These are phyloP conservation scores for Pyrrhoderma noxium DNA, from an alignment of 1,284 basidiomycete species.

Conservation along the genomic window DNA sequence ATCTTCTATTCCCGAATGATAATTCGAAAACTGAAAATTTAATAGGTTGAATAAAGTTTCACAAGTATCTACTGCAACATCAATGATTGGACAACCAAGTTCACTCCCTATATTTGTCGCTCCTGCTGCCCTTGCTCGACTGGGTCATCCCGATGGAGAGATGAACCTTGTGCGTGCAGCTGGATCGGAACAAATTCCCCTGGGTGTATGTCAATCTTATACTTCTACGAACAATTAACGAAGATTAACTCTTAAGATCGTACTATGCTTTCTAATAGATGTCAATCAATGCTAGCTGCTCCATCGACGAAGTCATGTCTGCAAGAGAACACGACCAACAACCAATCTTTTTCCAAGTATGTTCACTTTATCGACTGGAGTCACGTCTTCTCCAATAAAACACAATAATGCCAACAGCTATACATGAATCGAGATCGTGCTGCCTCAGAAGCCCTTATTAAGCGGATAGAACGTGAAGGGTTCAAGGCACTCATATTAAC, in stretches of 20 bases:
- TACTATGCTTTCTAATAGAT: conserved; percentile 28
- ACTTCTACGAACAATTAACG: not conserved
- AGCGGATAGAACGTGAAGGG: conserved; percentile 42
- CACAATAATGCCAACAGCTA: conserved; percentile 23
- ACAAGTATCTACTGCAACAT: conserved; percentile 29
- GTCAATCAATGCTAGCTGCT: conserved; percentile 47
- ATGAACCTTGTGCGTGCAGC: conserved; percentile 52
- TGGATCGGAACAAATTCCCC: conserved; percentile 48
- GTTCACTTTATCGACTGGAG: not conserved
- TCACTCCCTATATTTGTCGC: conserved; percentile 46
- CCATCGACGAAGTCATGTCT: conserved; percentile 47
- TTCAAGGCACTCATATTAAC: conserved; percentile 51
- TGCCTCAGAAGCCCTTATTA: conserved; percentile 46
- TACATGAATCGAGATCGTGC: conserved; percentile 52
- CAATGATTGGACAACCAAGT: conserved; percentile 36
- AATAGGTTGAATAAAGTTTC: conserved; percentile 31
- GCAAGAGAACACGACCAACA: conserved; percentile 42
- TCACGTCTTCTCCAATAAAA: not conserved
- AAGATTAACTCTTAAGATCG: not conserved
- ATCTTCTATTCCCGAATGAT: not conserved
- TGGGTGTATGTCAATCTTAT: conserved; percentile 37
- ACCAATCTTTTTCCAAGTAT: conserved; percentile 41
- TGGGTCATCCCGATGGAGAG: conserved; percentile 61
- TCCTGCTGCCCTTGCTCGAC: conserved; percentile 50
- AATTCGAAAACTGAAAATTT: too few species aligned